phyloP scores from a whole-genome alignment of 192 early-diverging fungal genomes.

The Coemansia biformis region DNA sequence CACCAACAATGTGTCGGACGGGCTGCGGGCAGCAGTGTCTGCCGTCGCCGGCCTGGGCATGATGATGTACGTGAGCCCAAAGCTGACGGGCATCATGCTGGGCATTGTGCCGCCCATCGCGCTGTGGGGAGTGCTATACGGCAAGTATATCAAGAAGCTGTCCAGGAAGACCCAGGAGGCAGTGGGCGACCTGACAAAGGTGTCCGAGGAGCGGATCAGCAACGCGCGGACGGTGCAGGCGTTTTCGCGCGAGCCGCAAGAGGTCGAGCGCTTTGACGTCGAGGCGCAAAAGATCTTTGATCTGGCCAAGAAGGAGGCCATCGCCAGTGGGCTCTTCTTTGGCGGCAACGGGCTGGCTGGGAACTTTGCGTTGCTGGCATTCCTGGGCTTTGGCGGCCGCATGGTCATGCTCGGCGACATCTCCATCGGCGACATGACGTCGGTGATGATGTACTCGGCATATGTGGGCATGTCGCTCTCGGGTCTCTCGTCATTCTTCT shows the following conservation, averaged over 20 bases:
- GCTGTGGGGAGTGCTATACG: conserved; percentile 63
- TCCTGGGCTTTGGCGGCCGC: conserved; percentile 59
- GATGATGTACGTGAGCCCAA: conserved; percentile 65
- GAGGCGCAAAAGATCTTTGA: conserved; percentile 38
- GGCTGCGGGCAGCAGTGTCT: conserved; percentile 57
- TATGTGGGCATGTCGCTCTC: conserved; percentile 58
- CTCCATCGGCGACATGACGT: conserved; percentile 62
- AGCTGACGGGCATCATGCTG: conserved; percentile 66
- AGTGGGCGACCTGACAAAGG: conserved; percentile 60
- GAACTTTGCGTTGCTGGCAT: conserved; percentile 59
- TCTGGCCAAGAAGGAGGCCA: conserved; percentile 47
- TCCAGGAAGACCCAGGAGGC: conserved; percentile 61
- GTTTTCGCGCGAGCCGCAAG: conserved; percentile 40
- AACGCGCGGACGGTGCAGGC: conserved; percentile 53
- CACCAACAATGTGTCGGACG: conserved; percentile 70
- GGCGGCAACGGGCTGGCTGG: conserved; percentile 59
- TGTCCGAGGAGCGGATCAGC: conserved; percentile 60
- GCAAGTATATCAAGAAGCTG: conserved; percentile 57
- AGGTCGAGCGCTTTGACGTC: conserved; percentile 29
- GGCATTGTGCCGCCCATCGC: conserved; percentile 70
- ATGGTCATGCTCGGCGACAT: conserved; percentile 59
- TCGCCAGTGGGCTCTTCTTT: conserved; percentile 61
- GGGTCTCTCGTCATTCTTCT: conserved; percentile 60
- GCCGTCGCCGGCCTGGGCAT: conserved; percentile 57
- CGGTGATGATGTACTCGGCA: conserved; percentile 63